Percentiles rank a stretch among this genome's conserved stretches.
Conservation (phyloP, 2,329 filamentous ascomycete genomes). For the Emmonsiellopsis sp. region DNA sequence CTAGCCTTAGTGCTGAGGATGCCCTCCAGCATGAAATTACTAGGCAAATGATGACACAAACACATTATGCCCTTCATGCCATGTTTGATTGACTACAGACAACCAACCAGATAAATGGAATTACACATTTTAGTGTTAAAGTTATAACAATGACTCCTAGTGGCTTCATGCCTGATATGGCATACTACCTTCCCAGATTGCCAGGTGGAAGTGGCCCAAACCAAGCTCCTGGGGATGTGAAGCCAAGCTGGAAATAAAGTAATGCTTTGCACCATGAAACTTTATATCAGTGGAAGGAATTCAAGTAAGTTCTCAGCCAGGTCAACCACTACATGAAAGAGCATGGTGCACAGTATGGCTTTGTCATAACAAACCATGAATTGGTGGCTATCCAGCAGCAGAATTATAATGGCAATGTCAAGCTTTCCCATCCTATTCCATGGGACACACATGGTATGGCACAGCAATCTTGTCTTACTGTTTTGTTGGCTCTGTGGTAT, state of each 20-base stretch:
- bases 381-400: conserved; percentile 12
- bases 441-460: conserved; percentile 2
- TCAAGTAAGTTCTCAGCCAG: conserved; percentile 4
- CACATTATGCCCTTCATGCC: conserved; percentile 1
- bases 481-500: conserved; percentile 16
- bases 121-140: not conserved
- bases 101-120: not conserved
- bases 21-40: not conserved
- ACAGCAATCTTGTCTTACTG: conserved; percentile 8
- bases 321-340: conserved; percentile 7
- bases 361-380: conserved; percentile 9
- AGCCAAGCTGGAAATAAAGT: conserved; percentile 7
- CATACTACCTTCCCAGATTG: not conserved
- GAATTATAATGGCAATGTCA: conserved; percentile 11
- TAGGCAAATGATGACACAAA: not conserved
- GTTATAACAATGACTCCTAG: not conserved
- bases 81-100: not conserved
- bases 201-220: not conserved
- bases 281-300: not conserved
- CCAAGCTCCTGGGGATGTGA: conserved; percentile 4
- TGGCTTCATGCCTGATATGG: not conserved
- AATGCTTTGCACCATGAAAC: not conserved
- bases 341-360: conserved; percentile 4
- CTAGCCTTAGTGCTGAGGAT: not conserved
- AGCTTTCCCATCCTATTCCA: conserved; percentile 8